Base-by-base conservation (phyloP, 352 stramenopile genomes). In the Peronospora destructor region DNA sequence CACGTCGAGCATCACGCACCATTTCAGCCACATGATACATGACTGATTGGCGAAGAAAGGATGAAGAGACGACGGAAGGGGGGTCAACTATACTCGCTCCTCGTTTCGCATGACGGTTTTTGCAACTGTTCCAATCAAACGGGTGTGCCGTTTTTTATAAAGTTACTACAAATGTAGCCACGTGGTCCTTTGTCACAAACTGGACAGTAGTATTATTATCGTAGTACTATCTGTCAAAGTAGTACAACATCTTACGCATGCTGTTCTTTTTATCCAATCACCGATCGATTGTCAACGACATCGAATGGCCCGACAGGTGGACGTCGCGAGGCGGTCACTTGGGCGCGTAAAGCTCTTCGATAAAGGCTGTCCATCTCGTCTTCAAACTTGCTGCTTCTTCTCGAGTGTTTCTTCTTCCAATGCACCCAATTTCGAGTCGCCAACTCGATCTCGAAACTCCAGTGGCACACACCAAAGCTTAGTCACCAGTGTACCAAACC, bases 21-120 rank as follows among this genome's bases (percentile, higher is more conserved):
- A 91, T 87, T 66, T 91, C 80, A 14, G 80, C 72, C 19, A 91
- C 60, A 59, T 91, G 80, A 49, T 91, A 91, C 80, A 91, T 91
- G 42, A 28, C 16, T 16, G 8, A 32, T 12, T 2, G 28, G 12
- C 10, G 1, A 10, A 30, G 26, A 30, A 1, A 21, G 26, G 26
- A 30, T 2, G 8, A 10, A 6, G 26, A 30, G 6, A n/a, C n/a
- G 30, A 35, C 10, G 30, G 32, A 2, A 2, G 12, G 32, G 10
- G 12, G 32, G 32, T 17, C 13, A 26, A 26, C 23, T 4, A 26
- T 26, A 26, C 23, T 21, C 1, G 1, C 19, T 21, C 1, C 3
- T 21, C 3, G 3, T 3, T 21, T 21, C 1, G 19, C 19, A 21
- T 21, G 19, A 21, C 19, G 19, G 19, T 21, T 21, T 21, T 21